Evolutionary conservation across 257 asterid genomes (phyloP).

Genomic region (Solanum dulcamara): DNA sequence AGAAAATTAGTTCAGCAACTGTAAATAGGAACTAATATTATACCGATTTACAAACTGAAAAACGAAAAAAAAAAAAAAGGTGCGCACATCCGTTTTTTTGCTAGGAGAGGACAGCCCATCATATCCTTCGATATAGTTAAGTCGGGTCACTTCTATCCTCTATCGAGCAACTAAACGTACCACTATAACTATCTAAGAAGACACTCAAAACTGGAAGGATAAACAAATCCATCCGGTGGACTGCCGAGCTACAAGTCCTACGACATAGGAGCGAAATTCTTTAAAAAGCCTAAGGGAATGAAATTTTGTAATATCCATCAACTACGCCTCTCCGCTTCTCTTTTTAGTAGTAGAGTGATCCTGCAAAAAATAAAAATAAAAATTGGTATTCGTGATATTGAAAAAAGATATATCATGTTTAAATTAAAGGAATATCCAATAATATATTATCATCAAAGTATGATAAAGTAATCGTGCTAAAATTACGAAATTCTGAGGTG

Average conservation of each 20-base stretch:
- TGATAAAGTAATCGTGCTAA: not conserved
- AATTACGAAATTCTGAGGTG: no score
- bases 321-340: not conserved
- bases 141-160: no score
- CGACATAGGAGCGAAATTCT: not conserved
- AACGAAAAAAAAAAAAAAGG: not conserved
- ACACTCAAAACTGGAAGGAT: not conserved
- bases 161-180: no score
- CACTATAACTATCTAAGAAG: no score
- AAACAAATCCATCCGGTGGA: not conserved
- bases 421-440: not conserved
- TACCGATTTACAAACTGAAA: not conserved
- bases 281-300: no score
- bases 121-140: no score
- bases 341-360: constrained; percentile 54
- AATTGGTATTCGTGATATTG: not conserved
- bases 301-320: not conserved
- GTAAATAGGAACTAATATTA: not conserved
- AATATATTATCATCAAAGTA: not conserved
- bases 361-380: constrained; percentile 15
- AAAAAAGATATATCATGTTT: not conserved
- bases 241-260: not conserved
- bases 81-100: no score
- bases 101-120: no score
- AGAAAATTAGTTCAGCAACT: not conserved